These are phyloP conservation scores for Pseudoscleropodium purum DNA, from an alignment of 225 moss, liverwort and hornwort species.

Conservation along the genomic window DNA sequence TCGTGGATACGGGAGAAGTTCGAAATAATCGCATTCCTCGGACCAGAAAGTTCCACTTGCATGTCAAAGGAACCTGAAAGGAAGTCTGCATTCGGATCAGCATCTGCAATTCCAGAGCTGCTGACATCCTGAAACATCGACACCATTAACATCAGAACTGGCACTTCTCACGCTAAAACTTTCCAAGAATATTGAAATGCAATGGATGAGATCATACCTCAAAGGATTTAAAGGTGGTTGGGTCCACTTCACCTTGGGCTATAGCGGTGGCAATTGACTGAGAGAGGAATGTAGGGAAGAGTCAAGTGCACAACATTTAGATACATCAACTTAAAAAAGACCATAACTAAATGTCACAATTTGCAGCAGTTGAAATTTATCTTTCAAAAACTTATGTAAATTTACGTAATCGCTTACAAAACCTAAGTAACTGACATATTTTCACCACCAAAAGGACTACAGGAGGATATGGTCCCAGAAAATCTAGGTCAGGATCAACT, in stretches of 20 bases:
- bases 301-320: slow-evolving; percentile 26
- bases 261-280: slow-evolving; percentile 51
- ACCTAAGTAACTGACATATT: not conserved
- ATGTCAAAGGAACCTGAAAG: slow-evolving; percentile 1
- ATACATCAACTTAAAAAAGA: not conserved
- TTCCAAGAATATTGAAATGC: not conserved
- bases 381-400: not conserved
- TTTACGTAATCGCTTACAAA: not conserved
- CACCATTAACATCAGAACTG: not conserved
- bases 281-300: slow-evolving; percentile 54
- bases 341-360: not conserved
- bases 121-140: slow-evolving; percentile 13
- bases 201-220: slow-evolving; percentile 36
- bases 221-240: slow-evolving; percentile 56
- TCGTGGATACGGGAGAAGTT: slow-evolving; percentile 74
- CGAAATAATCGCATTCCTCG: slow-evolving; percentile 35
- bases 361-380: not conserved
- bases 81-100: not conserved
- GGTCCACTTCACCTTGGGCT: slow-evolving; percentile 77
- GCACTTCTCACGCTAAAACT: not conserved
- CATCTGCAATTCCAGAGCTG: not conserved
- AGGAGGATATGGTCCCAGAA: slow-evolving; percentile 96
- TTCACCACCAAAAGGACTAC: not conserved
- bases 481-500: slow-evolving; percentile 50
- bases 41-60: slow-evolving; percentile 21